A percentile compares a stretch with the other conserved stretches of the same genome.
phyloP scores from a whole-genome alignment of 106 monocot genomes.

The Cymbidium sinense region DNA sequence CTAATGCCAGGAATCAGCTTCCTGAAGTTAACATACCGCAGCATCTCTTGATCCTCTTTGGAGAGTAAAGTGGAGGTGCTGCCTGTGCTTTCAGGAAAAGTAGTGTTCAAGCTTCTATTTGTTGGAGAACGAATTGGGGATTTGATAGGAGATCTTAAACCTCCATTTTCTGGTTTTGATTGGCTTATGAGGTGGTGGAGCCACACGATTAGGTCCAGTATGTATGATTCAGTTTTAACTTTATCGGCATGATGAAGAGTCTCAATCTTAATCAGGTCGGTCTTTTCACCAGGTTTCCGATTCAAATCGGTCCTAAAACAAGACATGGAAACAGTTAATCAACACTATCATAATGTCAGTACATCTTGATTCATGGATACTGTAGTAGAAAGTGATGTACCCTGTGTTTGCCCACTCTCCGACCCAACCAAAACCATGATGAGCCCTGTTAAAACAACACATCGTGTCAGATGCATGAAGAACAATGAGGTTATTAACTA shows the following conservation, averaged over 20 bases:
- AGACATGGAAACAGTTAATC: background rate
- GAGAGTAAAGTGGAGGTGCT: slow-evolving; percentile 35
- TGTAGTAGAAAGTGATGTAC: slow-evolving; percentile 26
- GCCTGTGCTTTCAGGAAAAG: slow-evolving; percentile 7
- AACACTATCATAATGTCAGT: background rate
- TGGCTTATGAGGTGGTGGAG: slow-evolving; percentile 83
- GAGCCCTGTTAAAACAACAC: slow-evolving; percentile 50
- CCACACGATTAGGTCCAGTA: slow-evolving; percentile 84
- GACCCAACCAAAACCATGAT: slow-evolving; percentile 99
- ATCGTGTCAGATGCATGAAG: background rate
- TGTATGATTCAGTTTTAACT: slow-evolving; percentile 75
- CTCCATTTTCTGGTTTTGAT: slow-evolving; percentile 53
- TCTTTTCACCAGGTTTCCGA: slow-evolving; percentile 39
- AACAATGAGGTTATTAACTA: background rate
- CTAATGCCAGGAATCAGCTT: slow-evolving; percentile 82
- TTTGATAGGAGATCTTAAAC: slow-evolving; percentile 76
- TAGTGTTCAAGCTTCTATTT: slow-evolving; percentile 13
- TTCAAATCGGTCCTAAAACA: slow-evolving; percentile 61
- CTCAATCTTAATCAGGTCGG: slow-evolving; percentile 63
- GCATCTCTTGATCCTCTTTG: slow-evolving; percentile 86
- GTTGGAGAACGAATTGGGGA: slow-evolving; percentile 73
- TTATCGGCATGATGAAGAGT: slow-evolving; percentile 89
- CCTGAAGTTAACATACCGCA: slow-evolving; percentile 44
- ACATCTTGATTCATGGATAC: background rate
- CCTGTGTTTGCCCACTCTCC: slow-evolving; percentile 98